Evolutionary conservation across 1,284 basidiomycete genomes (phyloP), one percentile per base, ranked within the genome.

Genomic region (Apiotrichum laibachii): DNA sequence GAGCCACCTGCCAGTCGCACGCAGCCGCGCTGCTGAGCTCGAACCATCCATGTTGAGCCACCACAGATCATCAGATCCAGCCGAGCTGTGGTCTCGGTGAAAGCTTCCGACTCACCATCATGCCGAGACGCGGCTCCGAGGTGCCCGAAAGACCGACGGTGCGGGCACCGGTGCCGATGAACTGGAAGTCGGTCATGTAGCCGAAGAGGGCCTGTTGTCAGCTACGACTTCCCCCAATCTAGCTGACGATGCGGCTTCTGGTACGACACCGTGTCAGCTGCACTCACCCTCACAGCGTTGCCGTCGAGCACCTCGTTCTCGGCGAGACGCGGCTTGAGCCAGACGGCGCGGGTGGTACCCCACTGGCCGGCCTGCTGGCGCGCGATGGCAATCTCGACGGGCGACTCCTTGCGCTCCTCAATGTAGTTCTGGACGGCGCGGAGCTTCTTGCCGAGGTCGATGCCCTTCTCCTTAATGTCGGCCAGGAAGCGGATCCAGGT

Each of bases 161-260:
- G n/a, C 82, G 83, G 1, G 83, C 77, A 2, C 86, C 88, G 0
- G 84, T 84, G 11, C 82, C 80, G 60, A 93, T 86, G 66, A 93
- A 89, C 69, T 88, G 83, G 48, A 90, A 79, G 75, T 95, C 92
- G 2, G 90, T 91, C 55, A 92, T 83, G 69, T 92, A 95, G 5
- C 87, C 86, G 53, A 94, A 81, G 60, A 95, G 90, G 67, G 89
- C 90, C 89, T 92, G 67, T 34, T 2, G 53, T 58, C 26, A 58
- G 54, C 13, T n/a, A n/a, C n/a, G n/a, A n/a, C n/a, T n/a, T n/a
- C n/a, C n/a, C n/a, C n/a, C n/a, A n/a, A n/a, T n/a, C n/a, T n/a
- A n/a, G n/a, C n/a, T n/a, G n/a, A n/a, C n/a, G n/a, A n/a, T n/a
- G n/a, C n/a, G n/a, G n/a, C n/a, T n/a, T n/a, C n/a, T n/a, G n/a